Evolutionary conservation across 2,329 filamentous ascomycete genomes (phyloP), one percentile per base, ranked within the genome.

Genomic region (Fusarium mundagurra): DNA sequence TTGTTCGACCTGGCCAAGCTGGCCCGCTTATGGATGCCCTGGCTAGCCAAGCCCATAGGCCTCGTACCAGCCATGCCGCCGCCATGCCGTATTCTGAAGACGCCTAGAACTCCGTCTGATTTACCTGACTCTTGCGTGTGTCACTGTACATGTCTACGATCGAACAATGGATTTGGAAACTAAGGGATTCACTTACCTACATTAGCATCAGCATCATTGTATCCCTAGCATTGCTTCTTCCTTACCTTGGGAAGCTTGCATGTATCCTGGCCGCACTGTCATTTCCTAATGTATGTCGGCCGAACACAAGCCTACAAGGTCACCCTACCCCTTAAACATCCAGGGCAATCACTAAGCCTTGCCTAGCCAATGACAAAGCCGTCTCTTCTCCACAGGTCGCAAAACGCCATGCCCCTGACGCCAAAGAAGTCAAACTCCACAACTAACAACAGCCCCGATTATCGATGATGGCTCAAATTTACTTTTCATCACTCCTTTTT

Each of bases 381-480:
- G 50, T 36, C 59, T 57, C 45, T 50, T 69, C 75, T 76, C 71
- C 63, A 68, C 61, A 72, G 36, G 64, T 50, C 34, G 73, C 72
- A 61, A 61, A 22, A 69, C 58, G 47, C 33, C 48, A 68, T 71
- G 67, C 75, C 73, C 75, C 75, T 77, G 64, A 75, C 64, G 61
- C 72, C 74, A 61, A 44, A 69, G 43, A 64, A 57, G 53, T 53
- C 54, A 69, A 55, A 72, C 63, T 72, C 75, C 61, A 71, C 66
- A 63, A 36, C 59, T 61, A 69, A 53, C 45, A 45, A 63, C 51
- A 64, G 57, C 55, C 63, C 65, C 63, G 44, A 72, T 43, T 44
- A 61, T 61, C 55, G 58, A 76, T 67, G 62, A 73, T 63, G 71
- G 72, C 70, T 74, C 61, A 71, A 75, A 67, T 73, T 73, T 75